A percentile compares a stretch with the other conserved stretches of the same genome.
Conservation (phyloP, 192 early-diverging fungal species). For the Obelidium mucronatum region DNA sequence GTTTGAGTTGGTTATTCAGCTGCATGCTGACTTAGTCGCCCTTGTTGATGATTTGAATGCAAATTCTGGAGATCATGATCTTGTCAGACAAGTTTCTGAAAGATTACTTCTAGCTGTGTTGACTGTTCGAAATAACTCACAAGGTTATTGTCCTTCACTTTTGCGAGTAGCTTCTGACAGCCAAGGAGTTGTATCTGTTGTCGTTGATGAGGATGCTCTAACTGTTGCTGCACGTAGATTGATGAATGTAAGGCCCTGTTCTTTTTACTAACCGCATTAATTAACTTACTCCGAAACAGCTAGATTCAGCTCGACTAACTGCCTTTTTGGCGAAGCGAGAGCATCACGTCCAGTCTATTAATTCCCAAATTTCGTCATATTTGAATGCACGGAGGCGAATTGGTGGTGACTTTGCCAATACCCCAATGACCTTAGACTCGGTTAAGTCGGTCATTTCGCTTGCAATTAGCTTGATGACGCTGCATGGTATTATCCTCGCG, state of each 20-base stretch:
- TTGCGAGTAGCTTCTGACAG: neutral
- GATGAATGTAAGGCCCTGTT: constrained; percentile 14
- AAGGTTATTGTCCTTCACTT: constrained; percentile 17
- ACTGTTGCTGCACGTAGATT: constrained; percentile 14
- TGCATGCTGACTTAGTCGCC: constrained; percentile 41
- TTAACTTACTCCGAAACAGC: constrained; percentile 9
- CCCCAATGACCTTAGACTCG: neutral
- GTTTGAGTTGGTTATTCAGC: constrained; percentile 47
- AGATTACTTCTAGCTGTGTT: constrained; percentile 4
- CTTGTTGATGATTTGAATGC: constrained; percentile 17
- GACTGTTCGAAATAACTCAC: constrained; percentile 3
- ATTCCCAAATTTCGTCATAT: constrained; percentile 40
- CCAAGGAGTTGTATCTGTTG: neutral
- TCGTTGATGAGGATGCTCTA: constrained; percentile 24
- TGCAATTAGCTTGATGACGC: constrained; percentile 32
- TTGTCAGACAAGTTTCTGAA: neutral
- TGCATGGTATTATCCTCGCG: constrained; percentile 43
- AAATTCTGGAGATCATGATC: neutral
- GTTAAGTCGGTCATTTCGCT: constrained; percentile 9
- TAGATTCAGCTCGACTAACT: constrained; percentile 17
- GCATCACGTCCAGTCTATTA: constrained; percentile 38
- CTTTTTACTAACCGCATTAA: neutral
- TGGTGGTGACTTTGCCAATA: constrained; percentile 13
- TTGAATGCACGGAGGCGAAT: constrained; percentile 28
- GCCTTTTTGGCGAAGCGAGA: constrained; percentile 40